Evolutionary conservation across 2,329 filamentous ascomycete species (phyloP).

Genomic region (Capronia americana): DNA sequence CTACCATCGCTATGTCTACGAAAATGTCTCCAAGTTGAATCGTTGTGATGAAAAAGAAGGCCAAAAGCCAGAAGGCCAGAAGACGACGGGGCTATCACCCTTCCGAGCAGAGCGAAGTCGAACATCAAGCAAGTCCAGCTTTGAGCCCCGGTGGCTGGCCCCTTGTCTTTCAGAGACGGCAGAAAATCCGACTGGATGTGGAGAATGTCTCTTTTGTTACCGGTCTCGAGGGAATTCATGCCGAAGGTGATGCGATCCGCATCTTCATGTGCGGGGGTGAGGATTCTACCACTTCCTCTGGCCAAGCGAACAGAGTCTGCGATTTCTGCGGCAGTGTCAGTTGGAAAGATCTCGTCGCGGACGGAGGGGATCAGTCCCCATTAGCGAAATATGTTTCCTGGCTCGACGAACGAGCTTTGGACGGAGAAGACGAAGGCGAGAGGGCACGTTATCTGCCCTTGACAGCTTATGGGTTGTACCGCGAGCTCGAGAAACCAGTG

Average conservation of each 20-base stretch:
- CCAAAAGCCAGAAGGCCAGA: neutral
- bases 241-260: neutral
- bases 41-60: neutral
- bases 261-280: neutral
- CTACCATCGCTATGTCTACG: neutral
- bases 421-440: neutral
- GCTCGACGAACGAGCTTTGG: slow-evolving; percentile 16
- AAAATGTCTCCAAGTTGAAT: neutral
- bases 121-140: neutral
- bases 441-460: neutral
- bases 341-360: neutral
- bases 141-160: neutral
- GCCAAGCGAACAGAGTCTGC: neutral
- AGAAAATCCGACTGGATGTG: neutral
- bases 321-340: neutral
- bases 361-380: neutral
- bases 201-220: neutral
- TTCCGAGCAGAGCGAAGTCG: neutral
- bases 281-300: neutral
- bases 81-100: neutral
- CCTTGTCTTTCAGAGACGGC: neutral
- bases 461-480: slow-evolving; percentile 14
- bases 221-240: neutral
- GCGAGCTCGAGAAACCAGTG: slow-evolving; percentile 11
- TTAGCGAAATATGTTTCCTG: slow-evolving; percentile 1